Base-by-base conservation (phyloP, 805 yeast genomes). In the Metschnikowia shivogae region DNA sequence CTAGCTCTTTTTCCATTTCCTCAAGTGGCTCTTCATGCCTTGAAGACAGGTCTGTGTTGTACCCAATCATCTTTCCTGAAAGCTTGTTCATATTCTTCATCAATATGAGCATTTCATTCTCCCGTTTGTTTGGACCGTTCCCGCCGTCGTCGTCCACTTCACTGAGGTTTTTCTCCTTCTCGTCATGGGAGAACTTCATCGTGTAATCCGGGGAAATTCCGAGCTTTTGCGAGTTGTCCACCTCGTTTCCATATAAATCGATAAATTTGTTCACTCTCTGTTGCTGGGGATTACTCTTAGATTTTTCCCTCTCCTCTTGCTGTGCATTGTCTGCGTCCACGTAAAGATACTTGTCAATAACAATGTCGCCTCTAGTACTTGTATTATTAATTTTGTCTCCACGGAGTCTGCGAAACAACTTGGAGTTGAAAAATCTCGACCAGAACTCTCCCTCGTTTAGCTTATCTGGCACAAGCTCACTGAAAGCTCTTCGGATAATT, bases 341-440 rank as follows among this genome's bases (percentile, higher is more conserved):
- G 45, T 80, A 80, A 43, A 93, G 69, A 60, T 92, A 93, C 57
- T 85, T 83, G 64, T 93, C 99, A 48, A 93, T 72, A 6, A 89
- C 75, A 4, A 82, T 76, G 63, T 93, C 98, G 43, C 93, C 89
- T 50, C 95, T 76, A 50, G 87, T 88, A 59, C 80, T 84, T 2
- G 77, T 65, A 57, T 82, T 80, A 42, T 67, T 68, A 43, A 89
- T 77, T 52, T 81, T 82, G 59, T 93, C 98, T 47, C 99, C 99
- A 61, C 96, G 76, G 29, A 93, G 70, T 56, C 89, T 80, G 53
- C 97, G 74, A 59, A 90, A 93, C 48, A 93, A 68, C 56, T 89
- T 85, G 0, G 97, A 89, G 57, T 88, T 83, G 73, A 93, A 93
- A 58, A 93, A 93, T 50, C 97, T 72, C 9, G 96, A 88, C 99